Percentiles rank a stretch among this genome's conserved stretches.
phyloP scores from a whole-genome alignment of 768 basidiomycete genomes.

The Botryobasidium botryosum region DNA sequence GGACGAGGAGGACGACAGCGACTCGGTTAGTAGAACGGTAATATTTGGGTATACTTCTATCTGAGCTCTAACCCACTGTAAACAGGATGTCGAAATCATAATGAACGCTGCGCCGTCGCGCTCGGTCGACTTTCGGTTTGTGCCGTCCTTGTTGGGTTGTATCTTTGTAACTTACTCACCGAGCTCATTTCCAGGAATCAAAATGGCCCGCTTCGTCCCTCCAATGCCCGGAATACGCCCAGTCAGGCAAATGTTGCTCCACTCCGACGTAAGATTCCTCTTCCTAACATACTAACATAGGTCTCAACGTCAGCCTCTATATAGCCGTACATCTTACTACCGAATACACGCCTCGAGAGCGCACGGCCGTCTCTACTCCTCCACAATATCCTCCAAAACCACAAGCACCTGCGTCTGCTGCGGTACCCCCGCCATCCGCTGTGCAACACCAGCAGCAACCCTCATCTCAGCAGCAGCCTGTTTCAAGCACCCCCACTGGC shows the following conservation, averaged over 20 bases:
- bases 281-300: slow-evolving; percentile 3
- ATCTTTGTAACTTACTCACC: slow-evolving; percentile 4
- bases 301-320: slow-evolving; percentile 1
- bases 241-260: not conserved
- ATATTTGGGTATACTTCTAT: not conserved
- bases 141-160: not conserved
- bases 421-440: slow-evolving; percentile 25
- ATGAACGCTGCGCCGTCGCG: slow-evolving; percentile 54
- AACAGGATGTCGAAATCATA: slow-evolving; percentile 77
- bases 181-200: too few relatives aligned
- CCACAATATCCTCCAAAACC: not conserved
- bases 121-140: slow-evolving; percentile 59
- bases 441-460: slow-evolving; percentile 10
- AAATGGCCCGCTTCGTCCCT: too few relatives aligned
- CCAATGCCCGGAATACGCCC: not conserved
- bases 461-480: not conserved
- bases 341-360: slow-evolving; percentile 16
- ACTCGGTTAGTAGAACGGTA: slow-evolving; percentile 26
- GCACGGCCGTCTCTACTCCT: slow-evolving; percentile 9
- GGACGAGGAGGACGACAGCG: slow-evolving; percentile 22
- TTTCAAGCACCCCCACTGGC: not conserved
- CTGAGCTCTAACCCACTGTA: not conserved
- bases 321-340: slow-evolving; percentile 11
- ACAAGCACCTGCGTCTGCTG: slow-evolving; percentile 15
- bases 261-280: slow-evolving; percentile 7